Percentiles rank a stretch among this genome's conserved stretches.
Evolutionary conservation across 441 rosid species (phyloP).

Genomic region (Omphalea diandra): DNA sequence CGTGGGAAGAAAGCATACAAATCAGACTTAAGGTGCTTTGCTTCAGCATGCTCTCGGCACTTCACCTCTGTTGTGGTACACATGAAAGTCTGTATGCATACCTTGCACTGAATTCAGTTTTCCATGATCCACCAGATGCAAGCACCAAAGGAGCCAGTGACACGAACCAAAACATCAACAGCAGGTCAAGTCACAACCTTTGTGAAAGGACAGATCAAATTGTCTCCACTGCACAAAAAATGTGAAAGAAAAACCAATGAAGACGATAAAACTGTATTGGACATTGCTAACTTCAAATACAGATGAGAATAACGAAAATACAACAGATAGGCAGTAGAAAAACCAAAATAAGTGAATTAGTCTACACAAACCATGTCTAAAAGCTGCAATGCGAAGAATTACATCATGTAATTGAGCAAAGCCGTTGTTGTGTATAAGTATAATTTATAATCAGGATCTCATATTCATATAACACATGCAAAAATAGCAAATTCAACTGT

Average conservation of each 20-base stretch:
- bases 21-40: slow-evolving; percentile 50
- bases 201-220: slow-evolving; percentile 5
- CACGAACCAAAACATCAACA: not conserved
- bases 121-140: slow-evolving; percentile 9
- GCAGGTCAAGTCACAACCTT: slow-evolving; percentile 19
- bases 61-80: slow-evolving; percentile 56
- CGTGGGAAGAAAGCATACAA: slow-evolving; percentile 47
- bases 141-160: not conserved
- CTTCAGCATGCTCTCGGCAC: slow-evolving; percentile 54
- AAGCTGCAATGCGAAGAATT: not conserved
- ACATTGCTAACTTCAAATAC: not conserved
- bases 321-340: not conserved
- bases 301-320: not conserved
- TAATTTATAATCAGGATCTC: not conserved
- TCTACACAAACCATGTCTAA: not conserved
- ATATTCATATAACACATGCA: not conserved
- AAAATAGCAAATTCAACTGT: not conserved
- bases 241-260: not conserved
- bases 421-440: not conserved
- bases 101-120: slow-evolving; percentile 44
- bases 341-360: not conserved
- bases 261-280: not conserved
- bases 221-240: not conserved
- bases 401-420: not conserved
- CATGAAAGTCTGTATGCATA: slow-evolving; percentile 55